These are phyloP conservation scores for Mesotaenium endlicherianum DNA, from an alignment of 139 green algal species.

Conservation along the genomic window DNA sequence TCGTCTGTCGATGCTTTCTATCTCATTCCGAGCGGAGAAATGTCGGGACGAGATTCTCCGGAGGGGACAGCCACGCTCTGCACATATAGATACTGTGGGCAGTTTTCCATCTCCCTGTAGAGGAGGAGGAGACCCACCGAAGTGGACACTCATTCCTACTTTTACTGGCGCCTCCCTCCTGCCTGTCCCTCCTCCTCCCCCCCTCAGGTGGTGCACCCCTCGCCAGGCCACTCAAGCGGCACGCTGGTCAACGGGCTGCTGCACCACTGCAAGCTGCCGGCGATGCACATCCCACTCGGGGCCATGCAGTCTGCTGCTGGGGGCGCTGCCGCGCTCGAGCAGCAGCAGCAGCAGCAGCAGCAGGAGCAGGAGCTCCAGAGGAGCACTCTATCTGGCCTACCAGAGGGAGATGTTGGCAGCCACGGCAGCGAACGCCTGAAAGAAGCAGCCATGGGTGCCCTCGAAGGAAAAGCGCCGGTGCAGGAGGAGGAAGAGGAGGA, in stretches of 20 bases:
- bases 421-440: too few species aligned
- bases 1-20: neutral
- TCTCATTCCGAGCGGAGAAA: neutral
- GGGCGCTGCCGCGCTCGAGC: too few species aligned
- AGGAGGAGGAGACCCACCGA: neutral
- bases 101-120: neutral
- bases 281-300: neutral
- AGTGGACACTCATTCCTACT: conserved; percentile 43
- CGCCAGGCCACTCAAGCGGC: conserved; percentile 47
- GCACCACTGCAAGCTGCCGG: conserved; percentile 77
- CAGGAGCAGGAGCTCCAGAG: too few species aligned
- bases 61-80: neutral
- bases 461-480: too few species aligned
- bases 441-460: too few species aligned
- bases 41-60: neutral
- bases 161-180: too few species aligned
- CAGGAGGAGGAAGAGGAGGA: neutral
- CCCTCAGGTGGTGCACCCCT: conserved; percentile 46
- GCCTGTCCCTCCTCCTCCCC: neutral
- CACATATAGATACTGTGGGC: neutral
- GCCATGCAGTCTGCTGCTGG: too few species aligned
- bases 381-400: too few species aligned
- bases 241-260: conserved; percentile 98
- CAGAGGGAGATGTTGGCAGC: too few species aligned
- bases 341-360: too few species aligned